Evolutionary conservation across 345 rosid genomes (phyloP).

Genomic region (Citrus unshiu): DNA sequence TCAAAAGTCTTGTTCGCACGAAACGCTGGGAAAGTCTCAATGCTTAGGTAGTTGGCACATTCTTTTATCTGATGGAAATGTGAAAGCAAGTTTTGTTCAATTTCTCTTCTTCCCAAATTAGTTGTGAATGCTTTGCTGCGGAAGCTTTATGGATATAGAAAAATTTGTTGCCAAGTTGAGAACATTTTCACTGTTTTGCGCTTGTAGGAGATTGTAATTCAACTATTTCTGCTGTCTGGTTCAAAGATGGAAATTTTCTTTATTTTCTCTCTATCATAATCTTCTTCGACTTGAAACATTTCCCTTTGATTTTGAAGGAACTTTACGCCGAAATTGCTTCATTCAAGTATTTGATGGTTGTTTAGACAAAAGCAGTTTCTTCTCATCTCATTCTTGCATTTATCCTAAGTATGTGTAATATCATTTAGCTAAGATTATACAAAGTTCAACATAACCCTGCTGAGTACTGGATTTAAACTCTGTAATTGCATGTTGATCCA

Average conservation of each 20-base stretch:
- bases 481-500: neutral
- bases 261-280: no score
- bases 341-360: no score
- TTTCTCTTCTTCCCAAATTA: neutral
- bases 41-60: slow-evolving; percentile 4
- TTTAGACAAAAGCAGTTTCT: no score
- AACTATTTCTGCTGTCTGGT: neutral
- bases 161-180: neutral
- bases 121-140: neutral
- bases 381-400: no score
- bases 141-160: slow-evolving; percentile 1
- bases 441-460: no score
- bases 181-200: neutral
- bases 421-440: no score
- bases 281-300: no score
- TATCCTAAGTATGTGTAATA: no score
- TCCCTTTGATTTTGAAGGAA: no score
- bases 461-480: no score
- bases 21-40: slow-evolving; percentile 5
- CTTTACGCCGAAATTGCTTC: no score
- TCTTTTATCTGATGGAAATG: slow-evolving; percentile 4
- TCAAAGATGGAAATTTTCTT: neutral
- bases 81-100: slow-evolving; percentile 4
- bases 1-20: neutral
- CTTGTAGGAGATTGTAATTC: neutral